phyloP scores from a whole-genome alignment of 768 basidiomycete genomes.

The Boletus reticuloceps region DNA sequence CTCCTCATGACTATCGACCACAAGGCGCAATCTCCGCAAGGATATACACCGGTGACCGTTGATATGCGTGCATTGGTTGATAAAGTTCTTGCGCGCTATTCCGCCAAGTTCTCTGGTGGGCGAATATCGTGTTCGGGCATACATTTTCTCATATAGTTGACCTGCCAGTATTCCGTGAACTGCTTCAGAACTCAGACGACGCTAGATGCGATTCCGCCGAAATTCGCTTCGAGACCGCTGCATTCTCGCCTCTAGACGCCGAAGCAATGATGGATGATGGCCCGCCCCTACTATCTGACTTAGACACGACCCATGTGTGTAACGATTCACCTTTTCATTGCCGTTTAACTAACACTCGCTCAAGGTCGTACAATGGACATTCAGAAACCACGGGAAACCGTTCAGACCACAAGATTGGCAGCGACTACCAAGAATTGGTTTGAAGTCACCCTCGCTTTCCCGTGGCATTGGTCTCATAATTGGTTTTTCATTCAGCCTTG shows the following conservation, averaged over 20 bases:
- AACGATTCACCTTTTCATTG: background rate
- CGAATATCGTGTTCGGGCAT: background rate
- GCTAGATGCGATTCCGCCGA: background rate
- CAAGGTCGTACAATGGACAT: constrained; percentile 1
- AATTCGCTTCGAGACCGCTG: background rate
- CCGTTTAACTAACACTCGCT: background rate
- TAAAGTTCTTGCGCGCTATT: constrained; percentile 3
- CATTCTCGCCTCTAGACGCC: background rate
- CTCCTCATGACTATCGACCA: background rate
- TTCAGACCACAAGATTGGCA: background rate
- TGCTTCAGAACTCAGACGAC: constrained; percentile 2
- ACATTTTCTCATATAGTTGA: background rate
- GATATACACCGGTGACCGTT: background rate
- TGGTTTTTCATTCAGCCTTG: background rate
- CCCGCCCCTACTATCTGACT: background rate
- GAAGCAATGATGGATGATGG: background rate
- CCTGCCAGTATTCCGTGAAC: background rate
- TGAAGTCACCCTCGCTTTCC: background rate
- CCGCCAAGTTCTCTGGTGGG: constrained; percentile 2
- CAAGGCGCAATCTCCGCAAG: background rate
- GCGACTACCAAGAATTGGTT: constrained; percentile 1
- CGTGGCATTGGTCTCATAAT: background rate
- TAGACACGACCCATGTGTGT: background rate
- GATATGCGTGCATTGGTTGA: background rate
- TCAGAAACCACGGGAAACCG: constrained; percentile 1